These are phyloP conservation scores for Fusarium succisae DNA, from an alignment of 2,329 filamentous ascomycete species.

Conservation along the genomic window DNA sequence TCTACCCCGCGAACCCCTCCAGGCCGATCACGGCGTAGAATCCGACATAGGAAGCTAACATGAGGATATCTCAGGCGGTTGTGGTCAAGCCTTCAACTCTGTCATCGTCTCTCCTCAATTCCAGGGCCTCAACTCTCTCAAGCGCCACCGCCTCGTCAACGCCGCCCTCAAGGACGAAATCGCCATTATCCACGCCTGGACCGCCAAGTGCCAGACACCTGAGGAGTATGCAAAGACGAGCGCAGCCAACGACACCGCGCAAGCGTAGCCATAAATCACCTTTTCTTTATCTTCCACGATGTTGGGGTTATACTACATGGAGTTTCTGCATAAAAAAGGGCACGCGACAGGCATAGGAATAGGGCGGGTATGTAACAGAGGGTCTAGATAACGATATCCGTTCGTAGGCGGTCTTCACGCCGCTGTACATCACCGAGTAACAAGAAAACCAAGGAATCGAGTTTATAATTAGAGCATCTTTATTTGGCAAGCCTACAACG, in stretches of 20 bases:
- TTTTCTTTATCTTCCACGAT: neutral
- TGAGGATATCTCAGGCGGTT: slow-evolving; percentile 58
- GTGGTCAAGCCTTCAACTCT: slow-evolving; percentile 68
- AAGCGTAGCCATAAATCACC: slow-evolving; percentile 6
- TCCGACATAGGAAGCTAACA: slow-evolving; percentile 2
- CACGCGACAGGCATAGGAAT: neutral
- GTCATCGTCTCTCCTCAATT: slow-evolving; percentile 73
- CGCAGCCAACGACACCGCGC: slow-evolving; percentile 19
- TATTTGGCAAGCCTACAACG: slow-evolving; percentile 36
- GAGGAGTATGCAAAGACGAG: slow-evolving; percentile 77
- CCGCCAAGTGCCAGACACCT: slow-evolving; percentile 90
- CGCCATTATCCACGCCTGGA: slow-evolving; percentile 92
- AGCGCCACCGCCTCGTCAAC: slow-evolving; percentile 88
- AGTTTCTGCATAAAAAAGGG: slow-evolving; percentile 12
- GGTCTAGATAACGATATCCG: slow-evolving; percentile 18
- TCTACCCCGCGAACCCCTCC: slow-evolving; percentile 22
- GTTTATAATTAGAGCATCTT: slow-evolving; percentile 35
- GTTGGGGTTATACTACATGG: neutral
- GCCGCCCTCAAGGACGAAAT: slow-evolving; percentile 85
- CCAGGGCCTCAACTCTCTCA: slow-evolving; percentile 77
- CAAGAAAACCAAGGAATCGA: slow-evolving; percentile 9
- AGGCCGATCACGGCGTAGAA: slow-evolving; percentile 11
- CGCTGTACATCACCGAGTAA: slow-evolving; percentile 27
- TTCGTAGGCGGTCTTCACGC: slow-evolving; percentile 10
- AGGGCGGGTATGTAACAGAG: neutral